Conservation (phyloP, 169 alveolate species). For the Haemoproteus tartakovskyi region DNA sequence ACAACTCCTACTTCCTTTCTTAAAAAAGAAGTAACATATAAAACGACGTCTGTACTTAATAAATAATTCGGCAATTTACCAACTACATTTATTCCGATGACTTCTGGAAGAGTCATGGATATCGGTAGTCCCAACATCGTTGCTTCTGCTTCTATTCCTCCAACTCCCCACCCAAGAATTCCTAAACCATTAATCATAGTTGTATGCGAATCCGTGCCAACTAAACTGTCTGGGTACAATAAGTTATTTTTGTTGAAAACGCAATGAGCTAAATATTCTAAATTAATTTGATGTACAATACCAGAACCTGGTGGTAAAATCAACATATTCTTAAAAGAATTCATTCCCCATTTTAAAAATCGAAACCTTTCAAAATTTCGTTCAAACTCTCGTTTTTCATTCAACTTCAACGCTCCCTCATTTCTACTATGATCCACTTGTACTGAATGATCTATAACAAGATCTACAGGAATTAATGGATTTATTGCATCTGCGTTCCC, state of each 20-base stretch:
- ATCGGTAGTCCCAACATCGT: slow-evolving; percentile 96
- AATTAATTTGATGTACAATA: slow-evolving; percentile 92
- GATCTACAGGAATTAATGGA: slow-evolving; percentile 94
- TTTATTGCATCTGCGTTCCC: slow-evolving; percentile 90
- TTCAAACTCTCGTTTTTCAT: slow-evolving; percentile 89
- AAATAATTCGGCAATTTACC: slow-evolving; percentile 85
- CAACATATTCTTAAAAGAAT: slow-evolving; percentile 88
- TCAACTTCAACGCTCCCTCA: slow-evolving; percentile 85
- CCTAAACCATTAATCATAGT: slow-evolving; percentile 97
- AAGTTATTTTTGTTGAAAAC: slow-evolving; percentile 75
- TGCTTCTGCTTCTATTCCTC: slow-evolving; percentile 99
- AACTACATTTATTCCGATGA: slow-evolving; percentile 92
- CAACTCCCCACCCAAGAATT: slow-evolving; percentile 95
- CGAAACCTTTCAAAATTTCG: slow-evolving; percentile 92
- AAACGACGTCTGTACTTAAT: slow-evolving; percentile 93
- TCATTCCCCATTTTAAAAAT: slow-evolving; percentile 95
- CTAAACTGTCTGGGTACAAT: slow-evolving; percentile 93
- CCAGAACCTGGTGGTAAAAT: slow-evolving; percentile 98
- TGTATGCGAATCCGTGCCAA: slow-evolving; percentile 96
- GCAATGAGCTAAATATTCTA: slow-evolving; percentile 84
- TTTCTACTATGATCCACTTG: slow-evolving; percentile 92
- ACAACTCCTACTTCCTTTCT: slow-evolving; percentile 94
- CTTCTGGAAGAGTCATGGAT: slow-evolving; percentile 95
- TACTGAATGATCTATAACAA: slow-evolving; percentile 95
- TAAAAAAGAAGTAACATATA: slow-evolving; percentile 85